Evolutionary conservation across 2,329 filamentous ascomycete species (phyloP).

Genomic region (Colletotrichum gigasporum): DNA sequence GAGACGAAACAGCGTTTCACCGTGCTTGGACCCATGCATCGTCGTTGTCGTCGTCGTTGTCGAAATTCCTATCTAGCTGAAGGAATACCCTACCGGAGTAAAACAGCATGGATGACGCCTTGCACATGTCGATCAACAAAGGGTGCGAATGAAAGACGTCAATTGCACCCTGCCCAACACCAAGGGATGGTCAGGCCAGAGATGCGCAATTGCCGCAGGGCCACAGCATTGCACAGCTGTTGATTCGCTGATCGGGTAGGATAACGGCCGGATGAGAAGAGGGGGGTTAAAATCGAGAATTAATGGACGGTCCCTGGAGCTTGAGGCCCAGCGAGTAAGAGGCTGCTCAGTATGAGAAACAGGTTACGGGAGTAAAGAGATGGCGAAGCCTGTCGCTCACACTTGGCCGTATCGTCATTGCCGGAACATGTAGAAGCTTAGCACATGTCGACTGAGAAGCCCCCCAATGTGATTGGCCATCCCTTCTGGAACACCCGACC

Average conservation of each 20-base stretch:
- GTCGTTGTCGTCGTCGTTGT: too few species aligned
- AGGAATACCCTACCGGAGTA: background rate
- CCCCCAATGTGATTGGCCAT: background rate
- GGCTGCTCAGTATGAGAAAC: background rate
- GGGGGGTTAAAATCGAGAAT: background rate
- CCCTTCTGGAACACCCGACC: background rate
- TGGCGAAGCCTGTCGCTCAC: background rate
- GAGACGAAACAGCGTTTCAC: too few species aligned
- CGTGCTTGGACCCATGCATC: too few species aligned
- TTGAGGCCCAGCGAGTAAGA: background rate
- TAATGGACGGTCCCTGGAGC: background rate
- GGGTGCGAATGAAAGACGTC: slow-evolving; percentile 19
- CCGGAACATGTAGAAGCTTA: slow-evolving; percentile 21
- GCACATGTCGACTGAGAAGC: background rate
- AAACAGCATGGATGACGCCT: slow-evolving; percentile 18
- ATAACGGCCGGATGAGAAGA: slow-evolving; percentile 15
- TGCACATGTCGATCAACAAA: slow-evolving; percentile 10
- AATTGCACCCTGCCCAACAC: slow-evolving; percentile 6
- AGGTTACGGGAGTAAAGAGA: slow-evolving; percentile 14
- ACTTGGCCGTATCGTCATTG: slow-evolving; percentile 2
- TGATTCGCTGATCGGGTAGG: slow-evolving; percentile 2
- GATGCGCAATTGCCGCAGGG: slow-evolving; percentile 26
- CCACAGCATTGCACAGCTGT: background rate
- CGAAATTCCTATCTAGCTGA: background rate
- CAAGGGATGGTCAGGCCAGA: slow-evolving; percentile 13